Percentiles rank a stretch among this genome's conserved stretches.
These are phyloP conservation scores for Stylonectria norvegica DNA, from an alignment of 2,329 filamentous ascomycete genomes.

Conservation along the genomic window DNA sequence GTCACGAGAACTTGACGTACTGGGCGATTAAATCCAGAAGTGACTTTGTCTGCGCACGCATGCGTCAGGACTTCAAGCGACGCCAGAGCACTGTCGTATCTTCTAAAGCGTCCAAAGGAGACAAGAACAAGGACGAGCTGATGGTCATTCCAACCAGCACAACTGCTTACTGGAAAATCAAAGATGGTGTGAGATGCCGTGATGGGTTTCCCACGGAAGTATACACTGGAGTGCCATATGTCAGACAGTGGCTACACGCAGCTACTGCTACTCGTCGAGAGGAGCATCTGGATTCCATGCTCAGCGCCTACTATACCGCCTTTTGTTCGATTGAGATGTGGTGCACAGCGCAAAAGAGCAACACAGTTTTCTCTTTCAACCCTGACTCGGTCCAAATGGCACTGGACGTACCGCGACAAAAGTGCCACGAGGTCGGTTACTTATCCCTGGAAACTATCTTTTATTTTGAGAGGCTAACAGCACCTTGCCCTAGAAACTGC, in stretches of 20 bases:
- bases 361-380: background rate
- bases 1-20: too few species aligned
- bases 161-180: constrained; percentile 9
- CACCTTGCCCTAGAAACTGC: background rate
- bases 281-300: constrained; percentile 6
- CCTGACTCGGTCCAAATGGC: background rate
- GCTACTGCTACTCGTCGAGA: constrained; percentile 1
- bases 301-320: constrained; percentile 1
- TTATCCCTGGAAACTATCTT: too few species aligned
- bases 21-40: constrained; percentile 5
- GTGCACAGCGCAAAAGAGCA: background rate
- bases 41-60: background rate
- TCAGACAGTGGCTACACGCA: constrained; percentile 2
- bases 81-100: background rate
- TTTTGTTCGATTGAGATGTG: constrained; percentile 6
- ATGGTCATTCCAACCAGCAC: constrained; percentile 9
- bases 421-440: background rate
- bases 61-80: constrained; percentile 1
- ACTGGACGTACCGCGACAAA: background rate
- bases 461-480: background rate
- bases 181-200: background rate
- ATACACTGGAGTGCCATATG: constrained; percentile 10
- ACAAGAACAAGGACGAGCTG: background rate
- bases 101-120: background rate
- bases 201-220: background rate